These are phyloP conservation scores for Silene vulgaris DNA, from an alignment of 179 eudicot genomes.

Conservation along the genomic window DNA sequence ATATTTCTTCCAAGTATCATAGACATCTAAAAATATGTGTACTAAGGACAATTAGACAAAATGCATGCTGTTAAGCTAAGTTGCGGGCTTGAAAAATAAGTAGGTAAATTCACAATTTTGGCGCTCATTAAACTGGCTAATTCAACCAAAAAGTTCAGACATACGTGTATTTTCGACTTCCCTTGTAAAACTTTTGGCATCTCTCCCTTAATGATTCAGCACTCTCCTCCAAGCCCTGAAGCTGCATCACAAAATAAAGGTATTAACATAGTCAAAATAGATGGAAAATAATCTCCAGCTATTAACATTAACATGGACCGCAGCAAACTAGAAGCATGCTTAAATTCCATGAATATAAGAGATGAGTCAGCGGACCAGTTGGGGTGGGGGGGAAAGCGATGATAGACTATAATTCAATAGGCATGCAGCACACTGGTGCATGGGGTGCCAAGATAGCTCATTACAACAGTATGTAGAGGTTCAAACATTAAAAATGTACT, in stretches of 20 bases:
- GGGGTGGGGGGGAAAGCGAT: neutral
- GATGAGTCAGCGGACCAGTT: neutral
- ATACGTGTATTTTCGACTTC: slow-evolving; percentile 93
- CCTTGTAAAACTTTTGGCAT: slow-evolving; percentile 83
- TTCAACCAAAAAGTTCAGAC: slow-evolving; percentile 26
- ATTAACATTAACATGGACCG: neutral
- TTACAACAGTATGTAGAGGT: neutral
- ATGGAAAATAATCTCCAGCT: neutral
- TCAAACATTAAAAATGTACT: neutral
- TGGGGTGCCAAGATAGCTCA: neutral
- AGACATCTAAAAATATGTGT: too few species aligned
- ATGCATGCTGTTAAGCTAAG: slow-evolving; percentile 1
- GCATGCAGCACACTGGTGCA: neutral
- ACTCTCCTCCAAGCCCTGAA: slow-evolving; percentile 81
- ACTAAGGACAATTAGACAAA: neutral
- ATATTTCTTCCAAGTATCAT: too few species aligned
- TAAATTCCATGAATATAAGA: neutral
- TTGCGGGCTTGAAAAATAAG: neutral
- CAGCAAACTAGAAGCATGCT: neutral
- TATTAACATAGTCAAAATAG: neutral
- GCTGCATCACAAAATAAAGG: slow-evolving; percentile 37
- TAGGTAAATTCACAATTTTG: neutral
- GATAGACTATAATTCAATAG: neutral
- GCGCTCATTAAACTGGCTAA: neutral
- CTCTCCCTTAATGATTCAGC: slow-evolving; percentile 88